Evolutionary conservation across 306 rosid species (phyloP).

Genomic region (Corylus americana): DNA sequence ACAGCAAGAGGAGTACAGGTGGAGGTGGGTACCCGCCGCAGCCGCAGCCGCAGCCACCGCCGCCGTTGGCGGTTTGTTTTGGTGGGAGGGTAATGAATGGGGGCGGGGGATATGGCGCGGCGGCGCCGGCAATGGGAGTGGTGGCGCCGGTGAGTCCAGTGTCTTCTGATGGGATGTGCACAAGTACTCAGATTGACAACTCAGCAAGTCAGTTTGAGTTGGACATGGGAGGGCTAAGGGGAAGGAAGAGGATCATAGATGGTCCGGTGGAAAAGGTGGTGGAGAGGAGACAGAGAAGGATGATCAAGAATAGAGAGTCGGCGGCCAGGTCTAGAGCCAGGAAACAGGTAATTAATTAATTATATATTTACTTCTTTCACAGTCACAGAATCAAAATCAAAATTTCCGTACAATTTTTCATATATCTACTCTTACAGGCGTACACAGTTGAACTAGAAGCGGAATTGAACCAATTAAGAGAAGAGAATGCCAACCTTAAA

Average conservation of each 20-base stretch:
- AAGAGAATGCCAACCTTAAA: slow-evolving; percentile 70
- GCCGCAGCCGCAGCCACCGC: slow-evolving; percentile 12
- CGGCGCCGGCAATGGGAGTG: slow-evolving; percentile 43
- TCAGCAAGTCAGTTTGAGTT: slow-evolving; percentile 50
- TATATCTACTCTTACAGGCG: slow-evolving; percentile 46
- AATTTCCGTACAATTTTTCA: neutral
- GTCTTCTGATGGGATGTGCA: slow-evolving; percentile 65
- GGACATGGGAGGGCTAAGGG: slow-evolving; percentile 62
- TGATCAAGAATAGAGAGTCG: slow-evolving; percentile 95
- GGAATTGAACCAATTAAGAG: slow-evolving; percentile 72
- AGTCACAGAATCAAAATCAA: neutral
- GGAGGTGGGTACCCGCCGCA: slow-evolving; percentile 32
- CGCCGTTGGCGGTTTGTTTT: slow-evolving; percentile 35
- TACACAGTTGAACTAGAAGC: slow-evolving; percentile 91
- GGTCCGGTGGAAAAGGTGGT: slow-evolving; percentile 90
- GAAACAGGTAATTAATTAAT: slow-evolving; percentile 66
- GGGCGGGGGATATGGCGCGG: slow-evolving; percentile 48
- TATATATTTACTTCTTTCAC: neutral
- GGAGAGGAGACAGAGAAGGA: slow-evolving; percentile 95
- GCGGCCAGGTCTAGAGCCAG: slow-evolving; percentile 97
- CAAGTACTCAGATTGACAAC: slow-evolving; percentile 39
- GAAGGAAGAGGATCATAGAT: slow-evolving; percentile 71
- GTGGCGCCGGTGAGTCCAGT: slow-evolving; percentile 59
- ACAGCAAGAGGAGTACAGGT: slow-evolving; percentile 45
- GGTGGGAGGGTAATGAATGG: slow-evolving; percentile 66